A percentile compares a stretch with the other conserved stretches of the same genome.
These are phyloP conservation scores for Hortaea sp. DNA, from an alignment of 2,329 filamentous ascomycete species.

Conservation along the genomic window DNA sequence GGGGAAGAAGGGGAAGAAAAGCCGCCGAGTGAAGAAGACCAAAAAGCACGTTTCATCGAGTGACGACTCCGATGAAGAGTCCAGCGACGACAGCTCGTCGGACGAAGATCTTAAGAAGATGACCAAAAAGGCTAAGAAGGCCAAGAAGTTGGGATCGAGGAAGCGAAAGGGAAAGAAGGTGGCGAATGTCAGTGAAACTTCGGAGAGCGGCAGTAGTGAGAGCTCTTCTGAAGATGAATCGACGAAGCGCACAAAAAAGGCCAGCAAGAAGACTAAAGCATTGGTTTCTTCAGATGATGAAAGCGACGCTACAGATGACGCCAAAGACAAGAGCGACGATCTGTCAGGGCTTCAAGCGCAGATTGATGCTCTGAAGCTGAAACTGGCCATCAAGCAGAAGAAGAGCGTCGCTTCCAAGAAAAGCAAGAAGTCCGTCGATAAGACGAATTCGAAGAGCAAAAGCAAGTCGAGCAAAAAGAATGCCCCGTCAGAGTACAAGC, in stretches of 20 bases:
- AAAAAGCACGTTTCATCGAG: conserved; percentile 7
- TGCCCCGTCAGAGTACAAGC: conserved; percentile 54
- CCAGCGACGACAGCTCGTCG: conserved; percentile 1
- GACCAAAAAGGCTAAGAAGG: conserved; percentile 12
- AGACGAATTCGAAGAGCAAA: conserved; percentile 11
- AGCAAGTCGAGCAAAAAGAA: conserved; percentile 18
- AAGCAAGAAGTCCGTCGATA: conserved; percentile 5
- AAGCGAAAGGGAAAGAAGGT: conserved; percentile 14
- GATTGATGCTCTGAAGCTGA: conserved; percentile 14
- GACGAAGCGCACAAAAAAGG: conserved; percentile 12
- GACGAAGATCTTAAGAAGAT: conserved; percentile 7
- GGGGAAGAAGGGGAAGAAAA: conserved; percentile 13
- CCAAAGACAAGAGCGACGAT: not conserved
- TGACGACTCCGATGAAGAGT: not conserved
- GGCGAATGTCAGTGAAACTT: conserved; percentile 5
- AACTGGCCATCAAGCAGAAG: conserved; percentile 11
- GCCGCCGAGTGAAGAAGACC: conserved; percentile 12
- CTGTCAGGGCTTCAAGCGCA: conserved; percentile 1
- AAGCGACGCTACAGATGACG: not conserved
- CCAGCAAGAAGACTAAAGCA: conserved; percentile 11
- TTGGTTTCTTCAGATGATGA: conserved; percentile 3
- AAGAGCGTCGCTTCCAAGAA: conserved; percentile 8
- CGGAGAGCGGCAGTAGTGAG: conserved; percentile 11
- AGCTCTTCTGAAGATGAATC: conserved; percentile 13
- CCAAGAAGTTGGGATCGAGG: conserved; percentile 15